phyloP scores from a whole-genome alignment of 2,329 filamentous ascomycete genomes.

The Calonectria montana region DNA sequence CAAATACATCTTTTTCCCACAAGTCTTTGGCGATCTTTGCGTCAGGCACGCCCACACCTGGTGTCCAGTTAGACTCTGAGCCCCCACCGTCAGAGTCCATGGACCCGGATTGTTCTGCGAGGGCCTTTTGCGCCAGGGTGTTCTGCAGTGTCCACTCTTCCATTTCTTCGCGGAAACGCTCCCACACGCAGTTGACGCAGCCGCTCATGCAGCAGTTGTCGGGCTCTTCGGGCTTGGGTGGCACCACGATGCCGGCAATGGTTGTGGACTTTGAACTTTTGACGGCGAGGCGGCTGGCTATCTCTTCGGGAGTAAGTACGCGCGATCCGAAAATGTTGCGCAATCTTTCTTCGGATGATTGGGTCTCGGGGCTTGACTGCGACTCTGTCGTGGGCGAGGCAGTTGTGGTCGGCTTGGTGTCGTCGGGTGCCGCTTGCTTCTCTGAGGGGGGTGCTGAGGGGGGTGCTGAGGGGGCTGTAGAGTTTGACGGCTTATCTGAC shows the following conservation, averaged over 20 bases:
- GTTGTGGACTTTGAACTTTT: slow-evolving; percentile 69
- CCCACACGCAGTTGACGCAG: slow-evolving; percentile 98
- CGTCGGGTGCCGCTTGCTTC: slow-evolving; percentile 32
- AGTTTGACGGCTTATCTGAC: slow-evolving; percentile 57
- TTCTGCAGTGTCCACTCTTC: slow-evolving; percentile 84
- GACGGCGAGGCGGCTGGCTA: slow-evolving; percentile 69
- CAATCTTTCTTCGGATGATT: slow-evolving; percentile 64
- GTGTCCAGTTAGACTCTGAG: slow-evolving; percentile 74
- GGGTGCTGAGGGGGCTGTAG: slow-evolving; percentile 45
- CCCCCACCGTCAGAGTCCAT: slow-evolving; percentile 87
- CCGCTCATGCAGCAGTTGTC: slow-evolving; percentile 99
- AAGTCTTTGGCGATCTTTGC: slow-evolving; percentile 61
- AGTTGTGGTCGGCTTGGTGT: slow-evolving; percentile 17
- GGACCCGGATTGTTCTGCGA: slow-evolving; percentile 58
- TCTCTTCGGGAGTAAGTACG: slow-evolving; percentile 78
- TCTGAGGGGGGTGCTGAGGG: slow-evolving; percentile 29
- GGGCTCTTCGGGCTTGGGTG: slow-evolving; percentile 86
- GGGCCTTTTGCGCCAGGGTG: slow-evolving; percentile 69
- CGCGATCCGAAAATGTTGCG: slow-evolving; percentile 85
- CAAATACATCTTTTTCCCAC: slow-evolving; percentile 77
- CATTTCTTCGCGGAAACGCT: slow-evolving; percentile 88
- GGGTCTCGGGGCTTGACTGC: slow-evolving; percentile 32
- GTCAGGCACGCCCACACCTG: slow-evolving; percentile 43
- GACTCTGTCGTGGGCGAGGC: slow-evolving; percentile 15
- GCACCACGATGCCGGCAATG: slow-evolving; percentile 84